These are phyloP conservation scores for Pythium dissotocum DNA, from an alignment of 352 stramenopile species.

Conservation along the genomic window DNA sequence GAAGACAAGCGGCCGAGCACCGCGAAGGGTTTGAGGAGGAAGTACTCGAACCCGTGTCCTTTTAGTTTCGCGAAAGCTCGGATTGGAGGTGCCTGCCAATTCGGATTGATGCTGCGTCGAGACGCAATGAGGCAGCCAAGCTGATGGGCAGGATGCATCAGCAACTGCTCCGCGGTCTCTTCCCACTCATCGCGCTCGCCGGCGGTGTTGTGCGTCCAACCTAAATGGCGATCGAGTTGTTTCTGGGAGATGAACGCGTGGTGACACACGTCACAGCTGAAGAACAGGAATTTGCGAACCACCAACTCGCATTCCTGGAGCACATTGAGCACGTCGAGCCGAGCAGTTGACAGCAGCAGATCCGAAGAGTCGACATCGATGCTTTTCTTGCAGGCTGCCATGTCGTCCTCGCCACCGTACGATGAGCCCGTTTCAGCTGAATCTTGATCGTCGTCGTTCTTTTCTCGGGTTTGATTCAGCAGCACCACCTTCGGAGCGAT, in stretches of 20 bases:
- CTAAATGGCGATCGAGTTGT: conserved; percentile 52
- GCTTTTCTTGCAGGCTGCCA: background rate
- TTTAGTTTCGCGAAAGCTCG: conserved; percentile 77
- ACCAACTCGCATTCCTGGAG: conserved; percentile 62
- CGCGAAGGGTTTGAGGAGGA: conserved; percentile 62
- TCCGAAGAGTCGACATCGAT: conserved; percentile 13
- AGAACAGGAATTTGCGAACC: conserved; percentile 49
- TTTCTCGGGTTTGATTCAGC: conserved; percentile 54
- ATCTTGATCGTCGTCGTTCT: conserved; percentile 42
- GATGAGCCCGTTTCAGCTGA: conserved; percentile 16
- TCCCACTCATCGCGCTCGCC: conserved; percentile 6
- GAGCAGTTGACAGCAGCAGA: conserved; percentile 15
- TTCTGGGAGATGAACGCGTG: conserved; percentile 54
- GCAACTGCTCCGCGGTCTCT: conserved; percentile 1
- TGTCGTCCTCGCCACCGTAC: conserved; percentile 3
- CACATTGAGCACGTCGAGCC: conserved; percentile 34
- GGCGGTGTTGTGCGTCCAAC: background rate
- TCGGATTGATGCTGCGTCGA: conserved; percentile 20
- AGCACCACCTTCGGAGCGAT: conserved; percentile 68
- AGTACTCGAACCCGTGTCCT: conserved; percentile 64
- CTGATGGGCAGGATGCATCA: conserved; percentile 50
- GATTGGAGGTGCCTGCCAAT: conserved; percentile 28
- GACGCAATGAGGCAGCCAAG: conserved; percentile 30
- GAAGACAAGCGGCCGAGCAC: conserved; percentile 63
- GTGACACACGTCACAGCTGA: conserved; percentile 47